Conservation (phyloP, 75 land plant genomes). For the Picea sitchensis region DNA sequence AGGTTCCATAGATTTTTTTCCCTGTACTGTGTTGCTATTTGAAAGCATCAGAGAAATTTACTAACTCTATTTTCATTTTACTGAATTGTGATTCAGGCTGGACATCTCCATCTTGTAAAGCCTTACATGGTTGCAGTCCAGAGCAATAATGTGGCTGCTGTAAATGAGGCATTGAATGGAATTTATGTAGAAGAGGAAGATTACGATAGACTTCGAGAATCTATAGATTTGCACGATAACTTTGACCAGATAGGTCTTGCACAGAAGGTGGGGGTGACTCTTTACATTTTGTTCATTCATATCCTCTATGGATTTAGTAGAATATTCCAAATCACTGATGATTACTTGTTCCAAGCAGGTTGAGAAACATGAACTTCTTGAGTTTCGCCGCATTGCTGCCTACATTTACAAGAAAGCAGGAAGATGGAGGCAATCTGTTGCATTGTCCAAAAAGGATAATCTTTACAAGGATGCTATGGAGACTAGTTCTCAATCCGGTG, state of each 20-base stretch:
- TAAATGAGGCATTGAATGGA: conserved; percentile 94
- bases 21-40: background rate
- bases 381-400: conserved; percentile 93
- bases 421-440: conserved; percentile 97
- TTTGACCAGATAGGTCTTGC: conserved; percentile 98
- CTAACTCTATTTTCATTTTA: background rate
- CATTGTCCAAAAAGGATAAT: conserved; percentile 94
- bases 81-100: conserved; percentile 51
- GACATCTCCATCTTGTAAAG: conserved; percentile 80
- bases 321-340: background rate
- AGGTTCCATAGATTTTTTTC: background rate
- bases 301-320: background rate
- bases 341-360: conserved; percentile 33
- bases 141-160: conserved; percentile 88
- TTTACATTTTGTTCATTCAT: background rate
- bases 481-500: conserved; percentile 92
- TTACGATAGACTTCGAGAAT: conserved; percentile 92
- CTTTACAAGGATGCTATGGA: conserved; percentile 99
- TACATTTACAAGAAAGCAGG: conserved; percentile 98
- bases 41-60: background rate
- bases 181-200: conserved; percentile 96
- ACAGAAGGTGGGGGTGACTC: conserved; percentile 61
- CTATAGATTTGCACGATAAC: conserved; percentile 96
- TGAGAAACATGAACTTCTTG: conserved; percentile 99
- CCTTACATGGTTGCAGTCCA: conserved; percentile 99